Base-by-base conservation (phyloP, 192 early-diverging fungal species). In the Obelidium mucronatum region DNA sequence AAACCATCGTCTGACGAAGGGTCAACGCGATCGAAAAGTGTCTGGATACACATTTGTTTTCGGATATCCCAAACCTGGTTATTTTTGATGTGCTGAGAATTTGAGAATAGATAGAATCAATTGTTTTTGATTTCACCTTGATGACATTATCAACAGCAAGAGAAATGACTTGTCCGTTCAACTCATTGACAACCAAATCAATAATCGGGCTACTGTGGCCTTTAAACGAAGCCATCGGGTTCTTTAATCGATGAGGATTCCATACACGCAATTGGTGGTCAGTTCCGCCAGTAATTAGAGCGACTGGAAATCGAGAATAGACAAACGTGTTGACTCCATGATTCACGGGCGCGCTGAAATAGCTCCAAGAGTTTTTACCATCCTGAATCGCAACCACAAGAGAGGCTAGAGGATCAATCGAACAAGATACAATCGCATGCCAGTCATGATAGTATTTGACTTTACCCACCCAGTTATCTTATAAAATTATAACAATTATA, bases 31-130 rank as follows among this genome's bases (percentile, higher is more conserved):
- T 79, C 69, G 40, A 64, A 40, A 36, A 89, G 34, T 3, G 83
- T 85, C 73, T 89, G 87, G 3, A 89, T 68, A 70, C 87, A 89
- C 8, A 40, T 36, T 61, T 86, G 84, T 56, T 86, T 85, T 0
- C 88, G 77, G 55, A 89, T 87, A 75, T 89, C 88, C 85, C 85
- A 89, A 6, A 78, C 62, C 70, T 72, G 67, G 13, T 6, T n/a
- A n/a, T n/a, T n/a, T n/a, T n/a, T 51, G 48, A 11, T 8, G 48
- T 51, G 11, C n/a, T 51, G 13, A 51, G 48, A 11, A n/a, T 22
- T 51, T 51, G 48, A n/a, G 52, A 53, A 53, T 2, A 53, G 24
- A 24, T 8, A 1, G 33, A 6, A 59, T 24, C 3, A 4, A 1
- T 1, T 28, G 26, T 15, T 8, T 65, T 65, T 36, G 26, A 1